Conservation (phyloP, 805 yeast species). For the Pichia paraexigua region DNA sequence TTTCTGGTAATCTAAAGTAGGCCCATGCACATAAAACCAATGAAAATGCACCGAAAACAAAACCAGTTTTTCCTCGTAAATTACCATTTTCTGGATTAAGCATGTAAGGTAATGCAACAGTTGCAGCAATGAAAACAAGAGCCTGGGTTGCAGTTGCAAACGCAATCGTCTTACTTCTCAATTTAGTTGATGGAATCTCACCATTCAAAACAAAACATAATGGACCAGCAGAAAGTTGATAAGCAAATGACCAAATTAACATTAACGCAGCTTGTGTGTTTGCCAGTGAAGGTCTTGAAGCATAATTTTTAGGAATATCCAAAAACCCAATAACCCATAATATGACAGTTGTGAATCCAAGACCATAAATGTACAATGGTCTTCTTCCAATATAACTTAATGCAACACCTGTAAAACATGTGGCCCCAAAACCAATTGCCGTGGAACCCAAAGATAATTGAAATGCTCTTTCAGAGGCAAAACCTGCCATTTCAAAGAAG, state of each 20-base stretch:
- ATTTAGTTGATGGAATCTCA: conserved; percentile 33
- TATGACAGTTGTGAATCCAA: conserved; percentile 3
- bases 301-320: conserved; percentile 7
- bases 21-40: conserved; percentile 16
- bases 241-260: conserved; percentile 16
- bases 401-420: conserved; percentile 32
- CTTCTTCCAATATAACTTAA: conserved; percentile 32
- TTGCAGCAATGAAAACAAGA: conserved; percentile 25
- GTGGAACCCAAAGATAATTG: conserved; percentile 25
- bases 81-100: conserved; percentile 39
- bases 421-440: conserved; percentile 26
- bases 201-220: conserved; percentile 32
- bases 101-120: conserved; percentile 40
- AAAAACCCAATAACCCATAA: conserved; percentile 10
- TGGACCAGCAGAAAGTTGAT: conserved; percentile 35
- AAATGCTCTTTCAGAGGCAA: conserved; percentile 12
- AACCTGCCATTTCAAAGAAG: conserved; percentile 18
- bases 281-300: conserved; percentile 1
- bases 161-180: conserved; percentile 35
- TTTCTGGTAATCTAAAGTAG: conserved; percentile 35
- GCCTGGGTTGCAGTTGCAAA: conserved; percentile 29
- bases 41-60: conserved; percentile 36
- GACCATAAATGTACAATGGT: conserved; percentile 15
- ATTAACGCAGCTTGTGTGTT: conserved; percentile 11
- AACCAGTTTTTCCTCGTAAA: conserved; percentile 42